Base-by-base conservation (phyloP, 495 filamentous ascomycete species). In the Penicillium atrosanguineum region DNA sequence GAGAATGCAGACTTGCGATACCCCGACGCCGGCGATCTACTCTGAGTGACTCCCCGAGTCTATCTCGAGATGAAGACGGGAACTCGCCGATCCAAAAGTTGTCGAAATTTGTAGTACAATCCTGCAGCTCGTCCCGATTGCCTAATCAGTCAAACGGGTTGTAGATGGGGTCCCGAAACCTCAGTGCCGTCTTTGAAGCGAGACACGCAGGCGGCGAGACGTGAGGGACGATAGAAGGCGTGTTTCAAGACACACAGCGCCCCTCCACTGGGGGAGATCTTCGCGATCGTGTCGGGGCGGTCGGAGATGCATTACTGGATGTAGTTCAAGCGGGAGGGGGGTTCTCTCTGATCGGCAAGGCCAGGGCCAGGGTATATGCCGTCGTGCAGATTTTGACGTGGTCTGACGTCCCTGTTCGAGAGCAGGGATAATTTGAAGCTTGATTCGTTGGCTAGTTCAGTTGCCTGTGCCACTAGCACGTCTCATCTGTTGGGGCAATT, bases 1-100 rank as follows among this genome's bases (percentile, higher is more conserved):
- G 88, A 91, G 51, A 68, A 92, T 62, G 87, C 89, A 3, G 91
- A 96, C 71, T 69, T 96, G 46, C 77, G 91, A 56, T 96, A 95
- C 71, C 89, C 90, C 11, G 84, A 92, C 63, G 73, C 84, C 8
- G 71, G 79, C 21, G 81, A 84, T 37, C 57, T 90, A 20, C 64
- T 76, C 11, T 70, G 50, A 52, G 44, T 45, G 42, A 21, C 16
- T 43, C 14, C 20, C 26, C 23, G 15, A 12, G 20, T 11, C 34
- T n/a, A 40, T 15, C 11, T 19, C 7, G 37, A 6, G 40, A 31
- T 56, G 3, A 31, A 1, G 7, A 31, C 28, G 28, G 28, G 11
- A 6, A 28, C 4, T 4, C 26, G 7, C 26, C 26, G 28, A 9
- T 31, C 7, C 7, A 6, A 31, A 31, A 6, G 4, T n/a, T 23